Base-by-base conservation (phyloP, 352 stramenopile genomes). In the Phytophthora vignae region DNA sequence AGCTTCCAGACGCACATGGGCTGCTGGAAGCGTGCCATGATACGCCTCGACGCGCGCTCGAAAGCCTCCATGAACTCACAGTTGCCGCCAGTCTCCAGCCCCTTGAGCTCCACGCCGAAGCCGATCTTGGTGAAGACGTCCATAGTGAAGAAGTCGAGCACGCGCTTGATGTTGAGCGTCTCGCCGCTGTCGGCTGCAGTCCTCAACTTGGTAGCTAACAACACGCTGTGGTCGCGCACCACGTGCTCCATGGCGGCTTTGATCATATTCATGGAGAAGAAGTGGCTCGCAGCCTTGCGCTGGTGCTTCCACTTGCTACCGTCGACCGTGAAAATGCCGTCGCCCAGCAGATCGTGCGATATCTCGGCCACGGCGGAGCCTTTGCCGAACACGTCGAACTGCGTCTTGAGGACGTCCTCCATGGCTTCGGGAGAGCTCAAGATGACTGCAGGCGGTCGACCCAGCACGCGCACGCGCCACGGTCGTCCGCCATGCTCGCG, bases 241-340 rank as follows among this genome's bases (percentile, higher is more conserved):
- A 79, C 74, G 22, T 71, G 55, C 38, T 86, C 71, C 82, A 92
- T 88, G 14, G 67, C 75, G 27, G 87, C 69, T 54, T 70, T 65
- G 63, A 93, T 83, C 77, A 78, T 87, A 33, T 79, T 75, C 60
- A 78, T 80, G 4, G 85, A 92, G 54, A 97, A 97, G 19, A 98
- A 93, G 59, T 97, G 90, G 55, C 90, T 97, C 56, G 90, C 91
- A 21, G 77, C 88, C 73, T 96, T 97, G 68, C 90, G 87, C 60
- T 97, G 91, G 59, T 83, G 64, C 25, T 76, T 76, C 91, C 91
- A 97, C 25, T 70, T 63, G 19, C 55, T 69, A 22, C 89, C 87
- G 71, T 97, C 88, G 11, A 83, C 56, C 7, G 64, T 76, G 55
- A 96, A 92, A 61, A 97, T 95, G 50, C 90, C 90, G 7, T 87